Conservation (phyloP, 2,329 filamentous ascomycete genomes). For the Trichoderma sp. region DNA sequence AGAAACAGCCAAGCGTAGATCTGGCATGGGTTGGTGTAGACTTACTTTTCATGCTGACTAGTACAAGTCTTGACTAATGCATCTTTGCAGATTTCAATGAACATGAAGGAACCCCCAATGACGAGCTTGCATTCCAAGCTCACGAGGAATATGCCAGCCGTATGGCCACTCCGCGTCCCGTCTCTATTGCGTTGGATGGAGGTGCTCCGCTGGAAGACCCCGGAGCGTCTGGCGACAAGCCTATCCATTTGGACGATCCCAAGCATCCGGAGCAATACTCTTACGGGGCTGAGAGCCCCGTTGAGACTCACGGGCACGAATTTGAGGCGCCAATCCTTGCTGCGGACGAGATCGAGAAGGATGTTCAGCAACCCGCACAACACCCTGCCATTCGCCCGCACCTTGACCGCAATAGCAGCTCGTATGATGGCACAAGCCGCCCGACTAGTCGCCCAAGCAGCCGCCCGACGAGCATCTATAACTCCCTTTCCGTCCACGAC, state of each 20-base stretch:
- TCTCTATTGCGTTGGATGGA: slow-evolving; percentile 39
- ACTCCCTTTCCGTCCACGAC: slow-evolving; percentile 49
- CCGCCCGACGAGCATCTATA: slow-evolving; percentile 55
- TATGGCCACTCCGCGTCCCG: slow-evolving; percentile 64
- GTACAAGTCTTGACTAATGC: not conserved
- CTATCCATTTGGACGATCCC: slow-evolving; percentile 71
- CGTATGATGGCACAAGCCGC: slow-evolving; percentile 56
- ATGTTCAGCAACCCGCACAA: slow-evolving; percentile 63
- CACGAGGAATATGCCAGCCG: slow-evolving; percentile 79
- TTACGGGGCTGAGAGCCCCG: slow-evolving; percentile 39
- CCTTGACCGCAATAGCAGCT: slow-evolving; percentile 59
- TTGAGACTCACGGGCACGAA: slow-evolving; percentile 57
- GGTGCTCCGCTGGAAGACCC: slow-evolving; percentile 21
- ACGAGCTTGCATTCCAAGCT: slow-evolving; percentile 86
- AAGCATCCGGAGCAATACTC: slow-evolving; percentile 38
- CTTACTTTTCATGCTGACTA: not conserved
- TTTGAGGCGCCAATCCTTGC: slow-evolving; percentile 81
- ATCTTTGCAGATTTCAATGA: slow-evolving; percentile 55
- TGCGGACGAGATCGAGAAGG: slow-evolving; percentile 78
- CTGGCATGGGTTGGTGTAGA: slow-evolving; percentile 35
- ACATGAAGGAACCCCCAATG: slow-evolving; percentile 73
- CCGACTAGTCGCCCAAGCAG: slow-evolving; percentile 57
- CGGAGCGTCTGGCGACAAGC: slow-evolving; percentile 44
- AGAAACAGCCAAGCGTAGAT: slow-evolving; percentile 58
- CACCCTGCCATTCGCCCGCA: slow-evolving; percentile 80